Evolutionary conservation across 1,284 basidiomycete genomes (phyloP).

Genomic region (Rhodofomes roseus): DNA sequence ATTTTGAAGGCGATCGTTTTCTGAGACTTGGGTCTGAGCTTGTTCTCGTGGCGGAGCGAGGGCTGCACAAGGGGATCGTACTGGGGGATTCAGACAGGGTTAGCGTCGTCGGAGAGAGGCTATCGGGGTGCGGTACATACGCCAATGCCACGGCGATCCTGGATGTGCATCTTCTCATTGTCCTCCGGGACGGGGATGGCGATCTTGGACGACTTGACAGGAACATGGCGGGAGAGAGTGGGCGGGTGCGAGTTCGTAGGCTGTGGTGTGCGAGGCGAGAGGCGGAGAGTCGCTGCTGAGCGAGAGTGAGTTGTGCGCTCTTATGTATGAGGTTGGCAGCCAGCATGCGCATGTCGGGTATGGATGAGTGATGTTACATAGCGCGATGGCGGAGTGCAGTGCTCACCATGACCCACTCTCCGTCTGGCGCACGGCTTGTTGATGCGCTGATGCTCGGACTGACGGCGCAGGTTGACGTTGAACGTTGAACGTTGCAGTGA

Average conservation of each 20-base stretch:
- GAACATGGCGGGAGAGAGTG: constrained; percentile 14
- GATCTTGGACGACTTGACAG: constrained; percentile 16
- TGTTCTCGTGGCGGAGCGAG: constrained; percentile 81
- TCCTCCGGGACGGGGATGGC: constrained; percentile 64
- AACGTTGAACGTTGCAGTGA: too few relatives aligned
- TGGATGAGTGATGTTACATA: too few relatives aligned
- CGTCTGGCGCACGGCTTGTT: too few relatives aligned
- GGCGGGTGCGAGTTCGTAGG: not conserved
- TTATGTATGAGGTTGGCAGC: too few relatives aligned
- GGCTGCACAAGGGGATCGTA: constrained; percentile 94
- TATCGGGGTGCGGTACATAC: constrained; percentile 39
- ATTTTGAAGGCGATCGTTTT: constrained; percentile 74
- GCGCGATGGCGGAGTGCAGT: too few relatives aligned
- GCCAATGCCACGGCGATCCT: constrained; percentile 73
- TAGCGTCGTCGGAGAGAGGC: constrained; percentile 5
- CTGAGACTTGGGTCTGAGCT: constrained; percentile 51
- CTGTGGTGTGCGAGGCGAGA: not conserved
- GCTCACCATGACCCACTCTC: too few relatives aligned
- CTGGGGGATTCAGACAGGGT: constrained; percentile 35
- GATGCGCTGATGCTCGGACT: too few relatives aligned
- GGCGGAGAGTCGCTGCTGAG: too few relatives aligned
- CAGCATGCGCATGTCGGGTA: too few relatives aligned
- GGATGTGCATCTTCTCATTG: constrained; percentile 60
- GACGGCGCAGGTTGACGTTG: too few relatives aligned
- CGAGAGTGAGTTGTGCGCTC: constrained; percentile 1